phyloP scores from a whole-genome alignment of 495 filamentous ascomycete species.

The Usnea hakonensis region DNA sequence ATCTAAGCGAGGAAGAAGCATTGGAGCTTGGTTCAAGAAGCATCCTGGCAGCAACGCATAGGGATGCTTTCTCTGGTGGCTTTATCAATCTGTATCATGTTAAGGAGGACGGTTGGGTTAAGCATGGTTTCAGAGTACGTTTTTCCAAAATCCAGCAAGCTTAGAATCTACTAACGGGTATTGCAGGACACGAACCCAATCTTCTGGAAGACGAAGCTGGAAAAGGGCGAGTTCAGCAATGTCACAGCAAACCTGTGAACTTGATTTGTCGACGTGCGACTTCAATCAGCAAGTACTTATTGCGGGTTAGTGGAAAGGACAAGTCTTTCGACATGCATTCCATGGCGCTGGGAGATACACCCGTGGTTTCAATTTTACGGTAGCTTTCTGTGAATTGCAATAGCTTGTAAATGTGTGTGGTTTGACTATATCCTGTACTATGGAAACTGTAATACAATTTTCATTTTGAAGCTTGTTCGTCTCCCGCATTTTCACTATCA shows the following conservation, averaged over 20 bases:
- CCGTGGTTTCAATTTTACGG: slow-evolving; percentile 16
- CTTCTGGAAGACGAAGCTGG: slow-evolving; percentile 98
- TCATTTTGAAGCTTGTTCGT: too few species aligned
- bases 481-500: too few species aligned
- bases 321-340: slow-evolving; percentile 10
- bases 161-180: slow-evolving; percentile 11
- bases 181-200: slow-evolving; percentile 75
- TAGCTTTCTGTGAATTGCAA: background rate
- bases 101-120: slow-evolving; percentile 97
- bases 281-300: background rate
- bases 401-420: too few species aligned
- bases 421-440: too few species aligned
- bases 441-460: too few species aligned
- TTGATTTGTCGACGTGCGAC: background rate
- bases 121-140: slow-evolving; percentile 76
- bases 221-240: slow-evolving; percentile 97
- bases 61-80: slow-evolving; percentile 95
- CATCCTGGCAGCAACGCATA: slow-evolving; percentile 94
- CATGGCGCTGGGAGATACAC: slow-evolving; percentile 9
- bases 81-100: slow-evolving; percentile 99
- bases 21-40: slow-evolving; percentile 81
- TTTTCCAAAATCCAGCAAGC: background rate
- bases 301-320: background rate
- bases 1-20: slow-evolving; percentile 76
- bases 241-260: slow-evolving; percentile 65